phyloP scores from a whole-genome alignment of 768 basidiomycete species.

The Hypholoma sublateritium region DNA sequence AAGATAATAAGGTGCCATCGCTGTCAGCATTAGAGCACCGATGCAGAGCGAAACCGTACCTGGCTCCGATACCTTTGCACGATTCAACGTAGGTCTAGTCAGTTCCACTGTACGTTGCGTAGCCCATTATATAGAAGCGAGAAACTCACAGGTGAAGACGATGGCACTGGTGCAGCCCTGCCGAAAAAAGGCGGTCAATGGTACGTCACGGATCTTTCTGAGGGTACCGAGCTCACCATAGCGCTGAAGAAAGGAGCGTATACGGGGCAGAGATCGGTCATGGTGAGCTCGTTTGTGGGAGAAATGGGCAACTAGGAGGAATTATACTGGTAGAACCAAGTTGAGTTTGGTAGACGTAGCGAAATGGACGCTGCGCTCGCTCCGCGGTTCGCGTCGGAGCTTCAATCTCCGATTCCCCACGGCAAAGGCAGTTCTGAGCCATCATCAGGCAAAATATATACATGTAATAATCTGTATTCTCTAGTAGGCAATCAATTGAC shows the following conservation, averaged over 20 bases:
- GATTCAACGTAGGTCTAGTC: constrained; percentile 4
- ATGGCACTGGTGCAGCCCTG: constrained; percentile 97
- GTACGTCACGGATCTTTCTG: constrained; percentile 15
- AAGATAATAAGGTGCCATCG: constrained; percentile 13
- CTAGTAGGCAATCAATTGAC: background rate
- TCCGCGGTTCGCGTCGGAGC: constrained; percentile 14
- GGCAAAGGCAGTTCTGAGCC: background rate
- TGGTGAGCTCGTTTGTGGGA: constrained; percentile 9
- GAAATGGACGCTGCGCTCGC: background rate
- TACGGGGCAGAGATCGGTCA: constrained; percentile 77
- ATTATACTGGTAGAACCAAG: constrained; percentile 10
- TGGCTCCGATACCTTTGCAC: constrained; percentile 76
- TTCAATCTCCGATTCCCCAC: constrained; percentile 13
- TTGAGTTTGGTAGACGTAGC: constrained; percentile 20
- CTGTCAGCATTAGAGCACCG: constrained; percentile 6
- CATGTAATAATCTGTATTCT: too few species aligned
- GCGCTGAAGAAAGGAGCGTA: constrained; percentile 99
- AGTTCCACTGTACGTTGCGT: background rate
- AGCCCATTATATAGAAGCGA: background rate
- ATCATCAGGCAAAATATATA: background rate
- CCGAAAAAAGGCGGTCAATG: constrained; percentile 11
- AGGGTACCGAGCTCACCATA: constrained; percentile 60
- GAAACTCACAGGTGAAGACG: constrained; percentile 89
- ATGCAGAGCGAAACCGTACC: constrained; percentile 44
- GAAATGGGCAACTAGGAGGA: constrained; percentile 6